These are phyloP conservation scores for Herpetospermum pedunculosum DNA, from an alignment of 306 rosid species.

Conservation along the genomic window DNA sequence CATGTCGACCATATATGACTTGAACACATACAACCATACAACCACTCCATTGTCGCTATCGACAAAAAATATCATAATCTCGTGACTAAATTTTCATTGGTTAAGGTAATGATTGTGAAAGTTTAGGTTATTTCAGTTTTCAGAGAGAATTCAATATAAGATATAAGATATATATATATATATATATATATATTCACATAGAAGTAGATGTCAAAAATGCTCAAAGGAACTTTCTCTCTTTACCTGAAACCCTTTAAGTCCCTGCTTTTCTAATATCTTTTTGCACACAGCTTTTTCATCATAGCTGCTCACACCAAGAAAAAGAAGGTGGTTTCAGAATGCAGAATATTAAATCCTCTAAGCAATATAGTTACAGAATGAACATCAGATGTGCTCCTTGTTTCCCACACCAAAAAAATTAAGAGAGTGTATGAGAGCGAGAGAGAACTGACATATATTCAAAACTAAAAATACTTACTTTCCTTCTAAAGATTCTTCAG, in stretches of 20 bases:
- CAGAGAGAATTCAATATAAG: not conserved
- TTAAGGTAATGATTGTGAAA: not conserved
- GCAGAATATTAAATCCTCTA: not conserved
- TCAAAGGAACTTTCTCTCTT: slow-evolving; percentile 2
- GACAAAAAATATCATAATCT: not conserved
- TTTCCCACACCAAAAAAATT: not conserved
- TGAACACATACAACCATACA: slow-evolving; percentile 8
- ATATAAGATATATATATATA: too few species aligned
- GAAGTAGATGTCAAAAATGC: not conserved
- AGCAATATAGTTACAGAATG: not conserved
- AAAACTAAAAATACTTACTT: slow-evolving; percentile 37
- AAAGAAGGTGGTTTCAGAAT: slow-evolving; percentile 9
- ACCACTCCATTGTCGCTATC: not conserved
- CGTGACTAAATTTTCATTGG: not conserved
- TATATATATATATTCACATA: not conserved
- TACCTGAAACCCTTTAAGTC: slow-evolving; percentile 97
- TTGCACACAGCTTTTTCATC: slow-evolving; percentile 70
- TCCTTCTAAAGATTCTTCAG: slow-evolving; percentile 57
- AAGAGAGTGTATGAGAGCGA: not conserved
- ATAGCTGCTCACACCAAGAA: slow-evolving; percentile 32
- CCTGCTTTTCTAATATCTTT: slow-evolving; percentile 68
- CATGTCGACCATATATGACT: slow-evolving; percentile 6
- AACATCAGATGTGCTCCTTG: not conserved
- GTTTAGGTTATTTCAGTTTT: not conserved
- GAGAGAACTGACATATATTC: slow-evolving; percentile 9